Conservation (phyloP, 1,284 basidiomycete species). For the Amylostereum chailletii region DNA sequence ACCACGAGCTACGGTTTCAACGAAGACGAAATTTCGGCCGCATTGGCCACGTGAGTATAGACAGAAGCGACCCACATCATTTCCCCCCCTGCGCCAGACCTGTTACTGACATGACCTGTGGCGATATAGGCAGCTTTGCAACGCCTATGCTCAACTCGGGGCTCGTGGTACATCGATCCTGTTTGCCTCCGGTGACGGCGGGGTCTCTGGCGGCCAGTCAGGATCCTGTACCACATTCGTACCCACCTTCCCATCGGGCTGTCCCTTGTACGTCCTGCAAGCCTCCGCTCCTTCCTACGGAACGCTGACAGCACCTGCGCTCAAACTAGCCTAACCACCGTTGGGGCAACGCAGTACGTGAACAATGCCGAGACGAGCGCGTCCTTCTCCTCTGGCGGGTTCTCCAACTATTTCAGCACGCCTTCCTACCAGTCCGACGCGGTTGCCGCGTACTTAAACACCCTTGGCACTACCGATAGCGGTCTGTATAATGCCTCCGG, state of each 20-base stretch:
- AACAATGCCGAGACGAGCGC: constrained; percentile 41
- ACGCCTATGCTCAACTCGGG: constrained; percentile 50
- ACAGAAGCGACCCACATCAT: constrained; percentile 10
- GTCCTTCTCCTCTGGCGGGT: constrained; percentile 34
- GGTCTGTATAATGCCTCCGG: constrained; percentile 17
- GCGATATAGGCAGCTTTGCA: constrained; percentile 44
- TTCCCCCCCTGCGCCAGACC: constrained; percentile 38
- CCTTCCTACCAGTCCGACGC: constrained; percentile 30
- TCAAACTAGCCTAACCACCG: constrained; percentile 29
- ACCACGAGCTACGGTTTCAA: constrained; percentile 47
- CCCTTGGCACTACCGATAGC: constrained; percentile 19
- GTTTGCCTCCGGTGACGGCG: constrained; percentile 58
- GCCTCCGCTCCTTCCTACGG: no score
- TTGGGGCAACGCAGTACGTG: constrained; percentile 38
- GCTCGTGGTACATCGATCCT: constrained; percentile 52
- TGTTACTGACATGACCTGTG: constrained; percentile 41
- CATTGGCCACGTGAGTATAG: background rate
- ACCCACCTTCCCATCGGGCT: constrained; percentile 60
- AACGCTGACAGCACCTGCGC: no score
- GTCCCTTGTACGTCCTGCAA: constrained; percentile 26
- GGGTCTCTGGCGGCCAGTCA: constrained; percentile 39
- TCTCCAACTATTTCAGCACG: constrained; percentile 31
- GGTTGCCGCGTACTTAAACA: constrained; percentile 23
- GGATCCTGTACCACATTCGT: constrained; percentile 57
- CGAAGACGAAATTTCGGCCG: constrained; percentile 18